These are phyloP conservation scores for Zymoseptoria brevis DNA, from an alignment of 2,329 filamentous ascomycete genomes.

Conservation along the genomic window DNA sequence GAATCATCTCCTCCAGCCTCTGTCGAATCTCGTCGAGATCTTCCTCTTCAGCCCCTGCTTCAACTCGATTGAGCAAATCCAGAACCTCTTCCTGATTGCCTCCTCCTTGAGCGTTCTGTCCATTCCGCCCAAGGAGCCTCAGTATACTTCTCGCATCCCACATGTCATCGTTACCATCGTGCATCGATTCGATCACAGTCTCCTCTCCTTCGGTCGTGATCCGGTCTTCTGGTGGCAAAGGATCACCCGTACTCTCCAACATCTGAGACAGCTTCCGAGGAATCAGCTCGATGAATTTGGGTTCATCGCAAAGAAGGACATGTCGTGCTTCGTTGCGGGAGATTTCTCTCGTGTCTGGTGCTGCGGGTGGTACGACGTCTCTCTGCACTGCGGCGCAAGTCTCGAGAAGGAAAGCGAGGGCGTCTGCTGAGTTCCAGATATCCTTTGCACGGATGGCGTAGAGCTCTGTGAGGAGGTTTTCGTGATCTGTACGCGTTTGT, in stretches of 20 bases:
- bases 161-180: background rate
- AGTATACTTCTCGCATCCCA: background rate
- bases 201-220: conserved; percentile 5
- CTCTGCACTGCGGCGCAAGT: conserved; percentile 50
- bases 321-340: conserved; percentile 60
- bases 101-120: background rate
- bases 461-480: conserved; percentile 64
- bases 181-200: background rate
- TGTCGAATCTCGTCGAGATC: background rate
- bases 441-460: conserved; percentile 72
- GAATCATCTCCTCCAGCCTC: background rate
- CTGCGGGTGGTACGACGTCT: conserved; percentile 32
- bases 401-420: conserved; percentile 59
- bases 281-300: conserved; percentile 60
- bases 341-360: conserved; percentile 35
- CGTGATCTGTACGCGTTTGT: conserved; percentile 55
- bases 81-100: background rate
- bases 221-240: conserved; percentile 59
- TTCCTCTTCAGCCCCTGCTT: background rate
- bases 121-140: background rate
- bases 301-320: conserved; percentile 68
- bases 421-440: conserved; percentile 75
- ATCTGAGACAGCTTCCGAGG: conserved; percentile 57
- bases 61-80: background rate
- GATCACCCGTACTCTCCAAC: conserved; percentile 70